These are phyloP conservation scores for Solanum sitiens DNA, from an alignment of 257 asterid species.

Conservation along the genomic window DNA sequence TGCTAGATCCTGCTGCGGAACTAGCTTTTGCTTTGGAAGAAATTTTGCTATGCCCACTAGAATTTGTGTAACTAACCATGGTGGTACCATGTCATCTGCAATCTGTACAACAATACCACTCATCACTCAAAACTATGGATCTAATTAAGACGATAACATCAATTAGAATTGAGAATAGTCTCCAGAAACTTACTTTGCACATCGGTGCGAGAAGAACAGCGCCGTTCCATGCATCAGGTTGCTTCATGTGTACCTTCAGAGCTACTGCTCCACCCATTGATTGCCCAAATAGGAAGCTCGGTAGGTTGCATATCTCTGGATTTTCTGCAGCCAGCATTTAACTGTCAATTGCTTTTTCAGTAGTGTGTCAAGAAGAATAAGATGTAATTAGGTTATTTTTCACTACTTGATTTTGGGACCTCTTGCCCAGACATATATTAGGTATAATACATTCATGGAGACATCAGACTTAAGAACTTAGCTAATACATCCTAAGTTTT, in stretches of 20 bases:
- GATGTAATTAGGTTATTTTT: background rate
- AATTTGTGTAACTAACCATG: conserved; percentile 56
- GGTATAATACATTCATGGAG: background rate
- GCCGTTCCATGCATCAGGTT: conserved; percentile 53
- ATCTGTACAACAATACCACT: conserved; percentile 29
- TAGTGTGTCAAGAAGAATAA: background rate
- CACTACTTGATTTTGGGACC: background rate
- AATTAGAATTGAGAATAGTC: background rate
- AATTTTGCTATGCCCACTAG: conserved; percentile 64
- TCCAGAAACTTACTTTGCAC: conserved; percentile 41
- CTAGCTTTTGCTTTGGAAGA: conserved; percentile 74
- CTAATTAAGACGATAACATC: background rate
- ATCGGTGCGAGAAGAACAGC: conserved; percentile 69
- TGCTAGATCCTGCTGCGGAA: conserved; percentile 72
- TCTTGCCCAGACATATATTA: background rate
- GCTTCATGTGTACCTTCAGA: conserved; percentile 47
- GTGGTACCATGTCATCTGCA: conserved; percentile 83
- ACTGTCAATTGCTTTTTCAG: background rate
- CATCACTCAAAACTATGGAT: background rate
- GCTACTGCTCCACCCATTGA: conserved; percentile 85
- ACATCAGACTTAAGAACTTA: background rate
- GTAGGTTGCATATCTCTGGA: conserved; percentile 24
- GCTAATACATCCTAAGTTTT: background rate
- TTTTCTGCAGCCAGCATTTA: conserved; percentile 20
- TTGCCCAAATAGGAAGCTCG: conserved; percentile 57